Percentiles rank a stretch among this genome's conserved stretches.
phyloP scores from a whole-genome alignment of 2,329 filamentous ascomycete species.

The Ceratocystis harringtonii region DNA sequence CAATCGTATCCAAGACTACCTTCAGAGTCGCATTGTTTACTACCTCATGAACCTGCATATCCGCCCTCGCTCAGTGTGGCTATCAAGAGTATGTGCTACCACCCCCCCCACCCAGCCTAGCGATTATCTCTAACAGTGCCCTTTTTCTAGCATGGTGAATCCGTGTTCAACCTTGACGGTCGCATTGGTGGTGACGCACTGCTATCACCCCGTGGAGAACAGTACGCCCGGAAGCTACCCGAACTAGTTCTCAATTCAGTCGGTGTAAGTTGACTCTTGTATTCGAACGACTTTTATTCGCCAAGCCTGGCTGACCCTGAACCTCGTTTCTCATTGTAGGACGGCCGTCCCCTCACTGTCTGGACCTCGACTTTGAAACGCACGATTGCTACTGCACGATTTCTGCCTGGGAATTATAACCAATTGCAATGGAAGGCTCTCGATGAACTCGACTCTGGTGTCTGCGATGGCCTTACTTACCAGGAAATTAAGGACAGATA shows the following conservation, averaged over 20 bases:
- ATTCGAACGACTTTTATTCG: not conserved
- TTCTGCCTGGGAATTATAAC: constrained; percentile 68
- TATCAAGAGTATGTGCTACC: constrained; percentile 57
- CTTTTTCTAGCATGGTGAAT: constrained; percentile 69
- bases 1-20: constrained; percentile 91
- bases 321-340: constrained; percentile 26
- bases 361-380: constrained; percentile 54
- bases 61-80: constrained; percentile 87
- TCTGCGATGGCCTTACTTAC: constrained; percentile 93
- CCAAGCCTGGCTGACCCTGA: constrained; percentile 15
- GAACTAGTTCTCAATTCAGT: constrained; percentile 74
- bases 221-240: constrained; percentile 74
- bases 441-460: constrained; percentile 89
- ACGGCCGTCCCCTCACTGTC: constrained; percentile 44
- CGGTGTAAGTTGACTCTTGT: constrained; percentile 42
- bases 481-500: constrained; percentile 83
- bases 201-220: constrained; percentile 71
- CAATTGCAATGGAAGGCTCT: constrained; percentile 98
- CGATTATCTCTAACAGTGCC: not conserved
- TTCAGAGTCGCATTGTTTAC: constrained; percentile 92
- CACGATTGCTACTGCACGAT: constrained; percentile 81
- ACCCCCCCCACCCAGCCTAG: too few species aligned
- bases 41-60: constrained; percentile 99
- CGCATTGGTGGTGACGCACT: constrained; percentile 86
- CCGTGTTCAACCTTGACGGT: constrained; percentile 75